Base-by-base conservation (phyloP, 495 filamentous ascomycete genomes). In the Talaromyces borbonicus region DNA sequence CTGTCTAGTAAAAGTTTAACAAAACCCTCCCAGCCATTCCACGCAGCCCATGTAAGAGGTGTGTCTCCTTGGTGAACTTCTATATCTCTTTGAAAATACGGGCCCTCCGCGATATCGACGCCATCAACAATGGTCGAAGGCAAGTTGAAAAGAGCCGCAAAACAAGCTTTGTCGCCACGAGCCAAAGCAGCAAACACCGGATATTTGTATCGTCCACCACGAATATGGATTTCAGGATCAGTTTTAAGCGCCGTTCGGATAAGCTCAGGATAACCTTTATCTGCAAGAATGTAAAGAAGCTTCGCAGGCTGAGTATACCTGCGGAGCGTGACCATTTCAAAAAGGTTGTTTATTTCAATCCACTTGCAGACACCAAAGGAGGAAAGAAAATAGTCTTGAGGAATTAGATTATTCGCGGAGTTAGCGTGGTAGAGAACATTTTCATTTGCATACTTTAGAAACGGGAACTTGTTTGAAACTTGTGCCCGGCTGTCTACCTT, bases 11-110 rank as follows among this genome's bases (percentile, higher is more conserved):
- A n/a, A n/a, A n/a, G n/a, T n/a, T n/a, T n/a, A n/a, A n/a, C 47
- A 8, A 50, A 14, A 8, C 50, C 16, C 8, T 46, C 16, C 20
- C 40, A 24, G 1, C 51, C 61, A 18, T 45, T 5, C 24, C 14
- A n/a, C 5, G 32, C 18, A 2, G 37, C 37, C 16, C 20, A 9
- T 3, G 15, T 1, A 12, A 40, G 37, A 9, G 23, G 20, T 8
- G 40, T 43, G 15, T 16, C 4, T 29, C 40, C 37, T 4, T 25
- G 6, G 15, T 4, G 15, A 40, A n/a, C n/a, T n/a, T n/a, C n/a
- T n/a, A n/a, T n/a, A n/a, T n/a, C n/a, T n/a, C n/a, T n/a, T n/a
- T n/a, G n/a, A n/a, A n/a, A n/a, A n/a, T n/a, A n/a, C n/a, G n/a
- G n/a, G n/a, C n/a, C n/a, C n/a, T n/a, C n/a, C n/a, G n/a, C n/a